These are phyloP conservation scores for Gossypium longicalyx DNA, from an alignment of 345 rosid species.

Conservation along the genomic window DNA sequence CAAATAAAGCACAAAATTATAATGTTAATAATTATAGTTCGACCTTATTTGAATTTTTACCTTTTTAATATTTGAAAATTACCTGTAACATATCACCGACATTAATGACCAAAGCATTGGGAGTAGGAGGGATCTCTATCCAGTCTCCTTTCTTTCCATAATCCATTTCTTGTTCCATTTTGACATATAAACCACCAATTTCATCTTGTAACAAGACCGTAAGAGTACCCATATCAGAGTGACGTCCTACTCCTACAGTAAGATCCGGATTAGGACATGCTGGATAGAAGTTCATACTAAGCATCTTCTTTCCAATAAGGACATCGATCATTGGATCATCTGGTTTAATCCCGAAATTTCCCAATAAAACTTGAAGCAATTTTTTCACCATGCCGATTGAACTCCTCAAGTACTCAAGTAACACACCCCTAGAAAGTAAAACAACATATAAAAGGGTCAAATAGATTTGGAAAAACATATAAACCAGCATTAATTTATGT, in stretches of 20 bases:
- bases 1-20: neutral
- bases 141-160: constrained; percentile 24
- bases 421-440: constrained; percentile 32
- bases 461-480: too few species aligned
- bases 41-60: too few species aligned
- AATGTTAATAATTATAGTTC: neutral
- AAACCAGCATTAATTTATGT: too few species aligned
- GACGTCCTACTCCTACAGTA: constrained; percentile 58
- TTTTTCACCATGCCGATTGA: constrained; percentile 40
- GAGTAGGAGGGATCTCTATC: constrained; percentile 35
- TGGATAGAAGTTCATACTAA: constrained; percentile 63
- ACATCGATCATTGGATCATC: constrained; percentile 36
- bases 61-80: neutral
- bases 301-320: constrained; percentile 37
- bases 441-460: too few species aligned
- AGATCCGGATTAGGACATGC: constrained; percentile 55
- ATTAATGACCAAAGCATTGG: constrained; percentile 39
- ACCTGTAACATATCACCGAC: constrained; percentile 28
- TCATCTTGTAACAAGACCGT: constrained; percentile 58
- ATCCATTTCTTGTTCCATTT: constrained; percentile 22
- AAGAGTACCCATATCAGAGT: constrained; percentile 56
- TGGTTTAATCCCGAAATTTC: constrained; percentile 33
- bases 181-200: constrained; percentile 61
- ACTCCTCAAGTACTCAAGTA: constrained; percentile 40
- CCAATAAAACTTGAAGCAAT: constrained; percentile 34